phyloP scores from a whole-genome alignment of 2,329 filamentous ascomycete genomes.

The Hymenoscyphus fraxineus region DNA sequence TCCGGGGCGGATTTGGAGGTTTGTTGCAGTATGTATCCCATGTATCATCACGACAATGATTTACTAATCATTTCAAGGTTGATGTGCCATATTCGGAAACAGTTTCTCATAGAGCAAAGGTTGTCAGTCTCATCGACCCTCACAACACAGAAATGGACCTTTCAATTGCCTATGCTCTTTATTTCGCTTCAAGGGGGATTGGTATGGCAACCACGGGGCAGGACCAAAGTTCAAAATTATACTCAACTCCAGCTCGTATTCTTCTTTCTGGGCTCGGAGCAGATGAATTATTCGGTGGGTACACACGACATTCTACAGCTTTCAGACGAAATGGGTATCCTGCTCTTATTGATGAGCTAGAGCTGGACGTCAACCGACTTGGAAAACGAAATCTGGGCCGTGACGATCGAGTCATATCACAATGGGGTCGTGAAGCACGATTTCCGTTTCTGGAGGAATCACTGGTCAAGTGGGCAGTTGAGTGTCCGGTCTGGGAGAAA shows the following conservation, averaged over 20 bases:
- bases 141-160: conserved; percentile 99
- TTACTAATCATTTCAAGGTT: conserved; percentile 45
- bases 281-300: conserved; percentile 94
- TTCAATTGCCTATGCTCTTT: conserved; percentile 89
- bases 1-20: conserved; percentile 71
- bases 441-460: conserved; percentile 90
- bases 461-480: conserved; percentile 77
- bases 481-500: conserved; percentile 73
- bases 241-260: conserved; percentile 71
- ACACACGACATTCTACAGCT: conserved; percentile 76
- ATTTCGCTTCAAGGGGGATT: conserved; percentile 82
- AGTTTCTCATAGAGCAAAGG: conserved; percentile 59
- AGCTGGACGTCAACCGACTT: conserved; percentile 78
- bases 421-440: conserved; percentile 84
- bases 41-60: conserved; percentile 8
- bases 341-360: conserved; percentile 75
- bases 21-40: conserved; percentile 60
- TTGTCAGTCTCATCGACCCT: conserved; percentile 78
- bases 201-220: conserved; percentile 33
- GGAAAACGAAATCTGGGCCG: conserved; percentile 93
- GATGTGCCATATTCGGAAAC: conserved; percentile 80
- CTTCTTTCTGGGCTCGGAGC: conserved; percentile 90
- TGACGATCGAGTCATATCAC: conserved; percentile 84
- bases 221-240: conserved; percentile 35
- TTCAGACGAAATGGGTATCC: conserved; percentile 65